phyloP scores from a whole-genome alignment of 2,329 filamentous ascomycete species.

The Colletotrichum musicola region DNA sequence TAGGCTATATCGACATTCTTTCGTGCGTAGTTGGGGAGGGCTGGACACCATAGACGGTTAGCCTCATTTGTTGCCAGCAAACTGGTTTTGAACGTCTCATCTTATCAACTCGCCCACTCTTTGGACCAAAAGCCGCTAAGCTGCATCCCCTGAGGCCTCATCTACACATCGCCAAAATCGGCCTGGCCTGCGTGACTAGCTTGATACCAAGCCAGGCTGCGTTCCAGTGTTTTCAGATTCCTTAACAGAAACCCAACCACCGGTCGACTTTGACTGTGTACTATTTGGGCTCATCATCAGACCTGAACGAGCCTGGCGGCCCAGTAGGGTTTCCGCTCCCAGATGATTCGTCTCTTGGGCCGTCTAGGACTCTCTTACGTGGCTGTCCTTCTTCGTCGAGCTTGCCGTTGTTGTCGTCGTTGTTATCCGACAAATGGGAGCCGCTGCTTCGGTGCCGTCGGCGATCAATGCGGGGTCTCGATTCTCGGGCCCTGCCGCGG shows the following conservation, averaged over 20 bases:
- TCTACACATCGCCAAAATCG: too few relatives aligned
- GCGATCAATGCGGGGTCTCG: neutral
- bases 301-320: slow-evolving; percentile 65
- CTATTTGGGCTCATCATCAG: slow-evolving; percentile 38
- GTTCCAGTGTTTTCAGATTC: too few relatives aligned
- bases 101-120: slow-evolving; percentile 30
- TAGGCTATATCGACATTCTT: neutral
- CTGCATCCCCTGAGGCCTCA: too few relatives aligned
- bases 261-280: neutral
- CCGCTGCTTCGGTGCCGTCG: neutral
- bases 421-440: neutral
- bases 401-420: neutral
- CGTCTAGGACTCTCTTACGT: neutral
- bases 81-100: slow-evolving; percentile 48
- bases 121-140: too few relatives aligned
- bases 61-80: slow-evolving; percentile 44
- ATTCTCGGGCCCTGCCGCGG: slow-evolving; percentile 32
- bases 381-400: neutral
- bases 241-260: too few relatives aligned
- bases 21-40: slow-evolving; percentile 13
- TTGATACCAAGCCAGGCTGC: neutral
- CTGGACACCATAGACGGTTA: slow-evolving; percentile 47
- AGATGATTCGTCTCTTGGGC: neutral
- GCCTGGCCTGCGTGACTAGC: too few relatives aligned
- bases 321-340: slow-evolving; percentile 45